Evolutionary conservation across 495 filamentous ascomycete genomes (phyloP).

Genomic region (Mycothermus thermophilus): DNA sequence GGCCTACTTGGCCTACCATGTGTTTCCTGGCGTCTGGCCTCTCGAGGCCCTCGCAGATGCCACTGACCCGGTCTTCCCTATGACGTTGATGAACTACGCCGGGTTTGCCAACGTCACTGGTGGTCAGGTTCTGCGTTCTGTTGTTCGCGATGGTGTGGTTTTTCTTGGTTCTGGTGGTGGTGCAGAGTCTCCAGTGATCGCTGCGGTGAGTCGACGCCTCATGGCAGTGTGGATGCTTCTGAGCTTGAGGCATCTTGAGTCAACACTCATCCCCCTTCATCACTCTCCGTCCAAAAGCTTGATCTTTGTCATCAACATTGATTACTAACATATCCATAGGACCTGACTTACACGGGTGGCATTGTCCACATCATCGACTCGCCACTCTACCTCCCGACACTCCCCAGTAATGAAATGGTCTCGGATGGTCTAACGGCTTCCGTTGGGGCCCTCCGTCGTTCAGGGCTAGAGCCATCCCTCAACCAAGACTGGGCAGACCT

Average conservation of each 20-base stretch:
- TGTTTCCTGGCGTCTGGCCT: constrained; percentile 43
- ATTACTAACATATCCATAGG: no score
- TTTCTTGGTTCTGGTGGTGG: no score
- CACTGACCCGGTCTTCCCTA: constrained; percentile 20
- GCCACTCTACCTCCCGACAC: constrained; percentile 41
- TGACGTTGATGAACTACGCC: constrained; percentile 39
- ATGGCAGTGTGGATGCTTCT: no score
- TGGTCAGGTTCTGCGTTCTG: no score
- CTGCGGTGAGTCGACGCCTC: no score
- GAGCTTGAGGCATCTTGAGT: no score
- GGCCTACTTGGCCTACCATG: constrained; percentile 50
- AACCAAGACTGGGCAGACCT: constrained; percentile 28
- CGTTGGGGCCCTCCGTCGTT: constrained; percentile 38
- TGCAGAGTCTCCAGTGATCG: no score
- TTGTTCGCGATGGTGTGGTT: no score
- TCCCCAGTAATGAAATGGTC: constrained; percentile 35
- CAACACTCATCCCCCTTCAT: constrained; percentile 11
- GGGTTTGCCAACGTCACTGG: constrained; percentile 33
- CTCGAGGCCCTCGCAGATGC: constrained; percentile 25
- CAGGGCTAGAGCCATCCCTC: constrained; percentile 30
- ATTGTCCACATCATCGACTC: constrained; percentile 52
- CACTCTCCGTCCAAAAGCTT: constrained; percentile 6
- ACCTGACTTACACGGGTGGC: constrained; percentile 49
- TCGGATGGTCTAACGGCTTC: constrained; percentile 41
- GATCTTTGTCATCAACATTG: background rate